Base-by-base conservation (phyloP, 306 rosid genomes). In the Ormosia semicastrata region DNA sequence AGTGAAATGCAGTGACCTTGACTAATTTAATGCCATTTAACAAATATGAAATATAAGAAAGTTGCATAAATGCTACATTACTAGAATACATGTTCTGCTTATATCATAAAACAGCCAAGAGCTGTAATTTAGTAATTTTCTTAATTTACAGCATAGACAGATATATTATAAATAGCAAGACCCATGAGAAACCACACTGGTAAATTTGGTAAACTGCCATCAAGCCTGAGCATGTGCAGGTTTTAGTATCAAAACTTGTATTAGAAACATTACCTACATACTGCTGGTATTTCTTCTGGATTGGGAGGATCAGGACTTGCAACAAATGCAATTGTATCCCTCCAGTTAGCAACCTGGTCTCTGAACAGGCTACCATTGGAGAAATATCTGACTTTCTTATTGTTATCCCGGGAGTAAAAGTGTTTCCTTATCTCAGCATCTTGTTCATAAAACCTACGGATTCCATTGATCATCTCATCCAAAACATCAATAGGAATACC, bases 361-460 rank as follows among this genome's bases (percentile, higher is more conserved):
- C 1, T 57, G 18, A 46, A 46, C 52, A 46, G 52, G n/a, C 4
- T 52, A 1, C 17, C 52, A 65, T 81, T 81, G 8, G 85, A 81
- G 32, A 52, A 65, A 53, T 73, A 81, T 13, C 80, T 54, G 3
- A 81, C 85, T 74, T 58, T 74, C 63, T 36, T 65, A 7, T 18
- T 7, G 2, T 1, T 13, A 10, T 87, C 88, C 2, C 83, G 5
- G 0, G 87, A 5, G 10, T 87, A 89, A 0, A 52, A 52, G 0
- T 14, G 57, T 14, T 52, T 52, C 18, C 18, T 52, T 52, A 52
- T 2, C 8, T 52, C 57, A n/a, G 7, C 18, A 52, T 52, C 57
- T 52, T 52, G 57, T 14, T 52, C 57, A 46, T 46, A 24, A 52
- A 52, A 52, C 57, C 57, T 52, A 1, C 57, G 57, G 24, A 52